Conservation (phyloP, 2,329 filamentous ascomycete species). For the Colletotrichum sp. region DNA sequence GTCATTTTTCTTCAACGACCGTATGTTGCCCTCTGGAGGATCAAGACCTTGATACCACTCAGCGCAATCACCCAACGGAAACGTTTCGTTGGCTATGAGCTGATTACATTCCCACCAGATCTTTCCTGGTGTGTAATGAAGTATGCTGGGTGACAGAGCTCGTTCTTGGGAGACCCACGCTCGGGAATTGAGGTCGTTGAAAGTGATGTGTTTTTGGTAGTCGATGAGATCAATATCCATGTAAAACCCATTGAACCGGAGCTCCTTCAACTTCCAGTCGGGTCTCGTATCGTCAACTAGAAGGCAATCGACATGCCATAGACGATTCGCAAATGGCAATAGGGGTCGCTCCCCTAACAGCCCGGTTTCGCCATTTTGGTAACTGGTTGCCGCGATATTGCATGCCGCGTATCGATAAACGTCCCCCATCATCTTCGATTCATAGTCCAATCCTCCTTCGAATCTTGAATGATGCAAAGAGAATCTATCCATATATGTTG, state of each 20-base stretch:
- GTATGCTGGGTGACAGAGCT: neutral
- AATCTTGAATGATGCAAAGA: neutral
- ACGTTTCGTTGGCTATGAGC: neutral
- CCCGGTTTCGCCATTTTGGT: neutral
- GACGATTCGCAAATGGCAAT: neutral
- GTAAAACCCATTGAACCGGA: neutral
- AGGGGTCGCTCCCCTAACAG: neutral
- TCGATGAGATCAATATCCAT: neutral
- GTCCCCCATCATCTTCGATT: neutral
- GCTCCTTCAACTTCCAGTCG: neutral
- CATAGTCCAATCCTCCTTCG: neutral
- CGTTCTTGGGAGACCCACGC: neutral
- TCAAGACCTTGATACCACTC: neutral
- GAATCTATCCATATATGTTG: neutral
- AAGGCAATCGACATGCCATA: neutral
- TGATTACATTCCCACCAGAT: neutral
- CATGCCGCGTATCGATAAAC: neutral
- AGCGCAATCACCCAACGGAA: neutral
- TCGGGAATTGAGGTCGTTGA: neutral
- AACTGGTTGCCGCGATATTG: neutral
- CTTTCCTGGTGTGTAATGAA: neutral
- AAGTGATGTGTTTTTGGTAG: neutral
- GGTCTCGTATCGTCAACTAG: neutral
- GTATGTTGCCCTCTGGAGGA: neutral
- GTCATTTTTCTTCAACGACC: neutral